Base-by-base conservation (phyloP, 345 rosid species). In the Sonneratia alba region DNA sequence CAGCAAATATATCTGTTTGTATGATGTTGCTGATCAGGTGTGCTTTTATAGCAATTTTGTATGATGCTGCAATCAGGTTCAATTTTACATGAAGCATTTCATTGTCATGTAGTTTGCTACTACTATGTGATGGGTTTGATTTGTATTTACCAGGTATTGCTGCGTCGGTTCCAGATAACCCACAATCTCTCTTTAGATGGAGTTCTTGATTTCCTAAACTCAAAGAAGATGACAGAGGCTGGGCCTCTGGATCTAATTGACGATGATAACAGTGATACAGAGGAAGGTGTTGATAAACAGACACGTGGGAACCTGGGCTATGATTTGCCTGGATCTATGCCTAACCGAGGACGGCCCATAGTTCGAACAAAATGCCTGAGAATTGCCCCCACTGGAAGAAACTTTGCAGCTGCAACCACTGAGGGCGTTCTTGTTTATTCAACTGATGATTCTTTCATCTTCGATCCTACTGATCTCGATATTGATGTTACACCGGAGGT, bases 401-500 rank as follows among this genome's bases (percentile, higher is more conserved):
- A 87, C 80, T 92, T 95, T 79, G 81, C 91, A 37, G 98, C 96
- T 22, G 96, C 99, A 61, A 92, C 98, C n/a, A 95, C 98, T 2
- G 99, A 95, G 77, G 99, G 98, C 38, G 98, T 95, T 67, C 87
- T 89, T 57, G 84, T 95, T 74, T 92, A 77, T 83, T 92, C 99
- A 70, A 81, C 89, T 48, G 98, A 95, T 47, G 99, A 92, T 1
- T 85, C 96, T 59, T 95, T 92, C 69, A 89, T 95, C 80, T 92
- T 95, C 36, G 98, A 92, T 81, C 99, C 99, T 36, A 87, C 98
- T 8, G 98, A 95, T 85, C 99, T 95, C 67, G 99, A 89, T 84
- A 90, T 95, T 21, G 98, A 92, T 70, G 98, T 95, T 55, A 95
- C 99, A 68, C 97, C 98, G 48, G 92, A 92, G 90, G 99, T 95